A percentile compares a stretch with the other conserved stretches of the same genome.
Evolutionary conservation across 2,329 filamentous ascomycete genomes (phyloP).

Genomic region (Pyricularia pennisetigena): DNA sequence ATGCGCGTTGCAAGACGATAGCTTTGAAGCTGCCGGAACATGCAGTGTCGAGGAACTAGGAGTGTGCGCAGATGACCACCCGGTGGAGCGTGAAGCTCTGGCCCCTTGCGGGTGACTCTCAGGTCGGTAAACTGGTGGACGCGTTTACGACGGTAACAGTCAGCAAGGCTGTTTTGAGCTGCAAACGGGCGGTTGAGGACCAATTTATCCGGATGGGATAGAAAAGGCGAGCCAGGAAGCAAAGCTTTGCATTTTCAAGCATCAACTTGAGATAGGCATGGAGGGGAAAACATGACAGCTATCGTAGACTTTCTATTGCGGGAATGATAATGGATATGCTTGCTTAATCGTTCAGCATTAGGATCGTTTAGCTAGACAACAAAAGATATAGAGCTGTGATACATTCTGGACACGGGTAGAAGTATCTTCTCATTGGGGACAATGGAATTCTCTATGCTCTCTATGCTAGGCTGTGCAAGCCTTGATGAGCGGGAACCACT

Average conservation of each 20-base stretch:
- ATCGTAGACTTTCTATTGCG: too few relatives aligned
- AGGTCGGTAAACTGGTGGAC: background rate
- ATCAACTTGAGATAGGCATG: too few relatives aligned
- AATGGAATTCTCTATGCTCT: background rate
- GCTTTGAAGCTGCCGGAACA: background rate
- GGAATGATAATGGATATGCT: too few relatives aligned
- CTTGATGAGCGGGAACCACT: background rate
- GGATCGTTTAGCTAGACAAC: too few relatives aligned
- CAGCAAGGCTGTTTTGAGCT: background rate
- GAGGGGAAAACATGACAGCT: too few relatives aligned
- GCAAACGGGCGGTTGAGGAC: too few relatives aligned
- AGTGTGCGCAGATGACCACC: background rate
- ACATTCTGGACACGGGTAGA: too few relatives aligned
- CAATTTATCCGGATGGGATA: background rate
- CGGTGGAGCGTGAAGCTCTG: background rate
- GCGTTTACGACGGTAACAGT: background rate
- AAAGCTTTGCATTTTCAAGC: too few relatives aligned
- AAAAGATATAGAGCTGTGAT: too few relatives aligned
- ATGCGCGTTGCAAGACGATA: background rate
- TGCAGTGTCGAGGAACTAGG: background rate
- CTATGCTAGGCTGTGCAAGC: background rate
- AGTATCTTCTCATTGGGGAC: too few relatives aligned
- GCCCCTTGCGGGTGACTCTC: background rate
- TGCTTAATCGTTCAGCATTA: too few relatives aligned
- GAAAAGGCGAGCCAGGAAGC: background rate